Percentiles rank a stretch among this genome's conserved stretches.
Evolutionary conservation across 257 asterid genomes (phyloP).

Genomic region (Plectranthus barbatus): DNA sequence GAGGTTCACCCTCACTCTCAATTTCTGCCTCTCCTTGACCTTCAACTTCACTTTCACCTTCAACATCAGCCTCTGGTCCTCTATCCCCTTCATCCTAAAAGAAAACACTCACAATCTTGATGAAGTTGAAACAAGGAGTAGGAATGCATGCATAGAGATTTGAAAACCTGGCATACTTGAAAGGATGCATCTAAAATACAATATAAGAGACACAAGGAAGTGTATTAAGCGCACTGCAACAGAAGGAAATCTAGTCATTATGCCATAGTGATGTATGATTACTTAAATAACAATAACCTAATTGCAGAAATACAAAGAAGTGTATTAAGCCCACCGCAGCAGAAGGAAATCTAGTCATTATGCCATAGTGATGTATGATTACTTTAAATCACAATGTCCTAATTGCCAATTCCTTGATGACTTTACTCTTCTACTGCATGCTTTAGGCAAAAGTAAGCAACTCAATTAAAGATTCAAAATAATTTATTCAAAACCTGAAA

Average conservation of each 20-base stretch:
- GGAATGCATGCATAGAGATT: background rate
- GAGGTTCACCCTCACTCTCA: slow-evolving; percentile 74
- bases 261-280: background rate
- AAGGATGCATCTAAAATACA: background rate
- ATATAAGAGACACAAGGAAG: background rate
- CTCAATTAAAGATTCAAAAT: too few species aligned
- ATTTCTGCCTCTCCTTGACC: slow-evolving; percentile 43
- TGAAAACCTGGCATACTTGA: background rate
- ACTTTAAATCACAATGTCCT: too few species aligned
- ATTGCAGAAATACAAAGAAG: background rate
- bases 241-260: background rate
- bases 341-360: background rate
- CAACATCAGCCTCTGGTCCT: slow-evolving; percentile 58
- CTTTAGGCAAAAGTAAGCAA: background rate
- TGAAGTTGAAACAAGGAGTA: background rate
- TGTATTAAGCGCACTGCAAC: background rate
- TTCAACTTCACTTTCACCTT: slow-evolving; percentile 38
- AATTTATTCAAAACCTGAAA: too few species aligned
- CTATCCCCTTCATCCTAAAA: slow-evolving; percentile 68
- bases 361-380: background rate
- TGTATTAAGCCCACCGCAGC: background rate
- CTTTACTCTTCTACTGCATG: background rate
- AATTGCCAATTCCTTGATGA: too few species aligned
- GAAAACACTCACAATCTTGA: background rate
- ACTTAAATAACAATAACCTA: too few species aligned